phyloP scores from a whole-genome alignment of 345 rosid genomes.

The Gynandropsis gynandra region DNA sequence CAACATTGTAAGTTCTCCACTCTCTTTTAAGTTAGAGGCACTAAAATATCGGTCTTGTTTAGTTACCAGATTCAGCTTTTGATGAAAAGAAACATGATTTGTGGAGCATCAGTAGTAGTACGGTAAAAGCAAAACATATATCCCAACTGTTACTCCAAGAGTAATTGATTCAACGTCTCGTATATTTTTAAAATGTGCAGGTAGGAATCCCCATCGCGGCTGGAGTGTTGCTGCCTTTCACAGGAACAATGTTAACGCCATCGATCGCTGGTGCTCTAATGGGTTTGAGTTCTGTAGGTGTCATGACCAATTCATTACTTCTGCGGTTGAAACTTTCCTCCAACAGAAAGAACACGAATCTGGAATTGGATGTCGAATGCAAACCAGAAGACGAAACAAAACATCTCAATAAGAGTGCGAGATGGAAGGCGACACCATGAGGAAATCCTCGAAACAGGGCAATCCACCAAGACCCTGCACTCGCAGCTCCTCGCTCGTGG shows the following conservation, averaged over 20 bases:
- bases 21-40: slow-evolving; percentile 9
- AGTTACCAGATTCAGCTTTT: too few relatives aligned
- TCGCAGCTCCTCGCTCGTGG: too few relatives aligned
- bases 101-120: too few relatives aligned
- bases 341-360: slow-evolving; percentile 26
- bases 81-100: too few relatives aligned
- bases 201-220: slow-evolving; percentile 94
- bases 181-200: slow-evolving; percentile 24
- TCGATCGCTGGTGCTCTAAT: slow-evolving; percentile 94
- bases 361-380: slow-evolving; percentile 23
- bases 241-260: slow-evolving; percentile 87
- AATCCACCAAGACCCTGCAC: too few relatives aligned
- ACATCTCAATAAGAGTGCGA: slow-evolving; percentile 19
- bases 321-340: slow-evolving; percentile 57
- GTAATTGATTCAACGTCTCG: not conserved
- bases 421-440: slow-evolving; percentile 23
- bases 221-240: slow-evolving; percentile 69
- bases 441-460: too few relatives aligned
- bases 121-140: not conserved
- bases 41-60: too few relatives aligned
- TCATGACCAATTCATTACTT: slow-evolving; percentile 82
- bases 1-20: slow-evolving; percentile 65
- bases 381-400: slow-evolving; percentile 24
- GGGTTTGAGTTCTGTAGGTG: slow-evolving; percentile 96
- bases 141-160: too few relatives aligned